A percentile compares a stretch with the other conserved stretches of the same genome.
Conservation (phyloP, 169 alveolate genomes). For the Babesia bigemina region DNA sequence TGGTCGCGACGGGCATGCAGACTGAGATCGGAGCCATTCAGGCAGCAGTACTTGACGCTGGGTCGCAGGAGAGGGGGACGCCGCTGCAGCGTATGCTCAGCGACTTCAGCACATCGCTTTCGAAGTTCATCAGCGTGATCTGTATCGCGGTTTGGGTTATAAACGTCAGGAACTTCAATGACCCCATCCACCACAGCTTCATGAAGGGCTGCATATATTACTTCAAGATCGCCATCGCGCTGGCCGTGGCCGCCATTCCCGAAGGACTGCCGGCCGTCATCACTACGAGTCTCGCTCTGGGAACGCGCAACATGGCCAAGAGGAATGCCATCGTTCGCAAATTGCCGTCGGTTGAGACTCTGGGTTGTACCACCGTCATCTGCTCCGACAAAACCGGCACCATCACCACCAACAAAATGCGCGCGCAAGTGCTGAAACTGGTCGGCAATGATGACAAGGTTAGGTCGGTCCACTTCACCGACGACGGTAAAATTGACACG, state of each 20-base stretch:
- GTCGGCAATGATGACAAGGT: conserved; percentile 18
- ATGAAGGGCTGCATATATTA: conserved; percentile 95
- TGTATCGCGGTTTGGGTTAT: conserved; percentile 96
- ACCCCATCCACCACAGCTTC: conserved; percentile 94
- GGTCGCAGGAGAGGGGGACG: conserved; percentile 90
- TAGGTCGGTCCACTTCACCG: conserved; percentile 16
- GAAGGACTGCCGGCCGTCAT: conserved; percentile 99
- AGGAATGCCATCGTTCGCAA: conserved; percentile 95
- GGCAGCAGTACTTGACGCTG: conserved; percentile 93
- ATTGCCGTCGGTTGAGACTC: conserved; percentile 96
- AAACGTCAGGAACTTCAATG: conserved; percentile 93
- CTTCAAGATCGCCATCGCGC: conserved; percentile 97
- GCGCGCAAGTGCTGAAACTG: conserved; percentile 68
- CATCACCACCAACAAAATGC: conserved; percentile 96
- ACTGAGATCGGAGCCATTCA: conserved; percentile 98
- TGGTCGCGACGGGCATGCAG: conserved; percentile 95
- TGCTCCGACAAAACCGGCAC: conserved; percentile 99
- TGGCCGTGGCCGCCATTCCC: conserved; percentile 99
- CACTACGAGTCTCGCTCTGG: conserved; percentile 98
- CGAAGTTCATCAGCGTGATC: conserved; percentile 89
- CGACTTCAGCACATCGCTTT: conserved; percentile 91
- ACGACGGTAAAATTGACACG: not conserved
- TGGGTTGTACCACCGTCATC: conserved; percentile 98
- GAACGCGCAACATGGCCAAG: conserved; percentile 95
- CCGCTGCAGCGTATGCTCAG: conserved; percentile 96